phyloP scores from a whole-genome alignment of 2,329 filamentous ascomycete genomes.

The Metarhizium sp. region DNA sequence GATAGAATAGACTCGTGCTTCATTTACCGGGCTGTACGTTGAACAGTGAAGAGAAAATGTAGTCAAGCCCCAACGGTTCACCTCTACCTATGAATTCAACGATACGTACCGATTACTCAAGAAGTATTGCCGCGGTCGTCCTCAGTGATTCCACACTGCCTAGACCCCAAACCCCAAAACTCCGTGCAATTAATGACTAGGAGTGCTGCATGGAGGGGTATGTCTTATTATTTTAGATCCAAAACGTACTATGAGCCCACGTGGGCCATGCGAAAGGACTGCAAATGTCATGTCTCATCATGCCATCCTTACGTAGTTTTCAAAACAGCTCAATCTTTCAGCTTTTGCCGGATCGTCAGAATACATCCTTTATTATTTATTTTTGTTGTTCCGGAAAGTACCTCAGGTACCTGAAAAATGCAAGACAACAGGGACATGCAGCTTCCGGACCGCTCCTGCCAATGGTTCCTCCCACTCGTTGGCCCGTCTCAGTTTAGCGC shows the following conservation, averaged over 20 bases:
- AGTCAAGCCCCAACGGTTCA: too few species aligned
- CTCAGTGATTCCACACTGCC: too few species aligned
- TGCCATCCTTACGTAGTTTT: background rate
- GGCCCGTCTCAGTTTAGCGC: background rate
- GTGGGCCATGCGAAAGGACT: background rate
- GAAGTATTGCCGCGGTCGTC: too few species aligned
- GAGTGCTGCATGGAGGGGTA: background rate
- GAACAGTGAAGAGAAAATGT: too few species aligned
- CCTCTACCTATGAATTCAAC: background rate
- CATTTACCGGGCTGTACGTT: too few species aligned
- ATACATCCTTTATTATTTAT: too few species aligned
- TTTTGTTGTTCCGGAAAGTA: background rate
- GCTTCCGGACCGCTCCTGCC: background rate
- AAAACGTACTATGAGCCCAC: background rate
- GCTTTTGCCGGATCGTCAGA: too few species aligned
- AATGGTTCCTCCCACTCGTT: background rate
- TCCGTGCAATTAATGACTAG: too few species aligned
- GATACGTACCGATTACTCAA: too few species aligned
- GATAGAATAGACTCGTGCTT: too few species aligned
- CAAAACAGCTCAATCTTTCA: background rate
- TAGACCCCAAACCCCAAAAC: too few species aligned
- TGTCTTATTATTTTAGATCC: too few species aligned
- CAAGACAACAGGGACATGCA: background rate
- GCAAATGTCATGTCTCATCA: background rate
- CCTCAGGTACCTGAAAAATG: background rate